Conservation (phyloP, 257 asterid species). For the Jacaranda mimosifolia region DNA sequence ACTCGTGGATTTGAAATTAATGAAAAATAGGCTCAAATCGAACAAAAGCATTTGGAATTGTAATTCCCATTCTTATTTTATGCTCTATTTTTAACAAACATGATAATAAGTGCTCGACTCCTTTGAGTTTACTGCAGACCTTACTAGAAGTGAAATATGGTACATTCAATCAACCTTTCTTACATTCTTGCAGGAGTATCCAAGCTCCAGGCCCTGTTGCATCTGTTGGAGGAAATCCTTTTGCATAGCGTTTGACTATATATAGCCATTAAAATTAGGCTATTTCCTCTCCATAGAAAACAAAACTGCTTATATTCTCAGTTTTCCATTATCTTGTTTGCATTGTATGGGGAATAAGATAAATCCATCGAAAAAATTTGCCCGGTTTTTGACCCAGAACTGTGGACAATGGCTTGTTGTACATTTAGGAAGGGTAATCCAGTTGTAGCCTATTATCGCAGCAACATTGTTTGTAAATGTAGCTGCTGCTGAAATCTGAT, state of each 20-base stretch:
- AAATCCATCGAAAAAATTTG: background rate
- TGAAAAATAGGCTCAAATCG: background rate
- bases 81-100: background rate
- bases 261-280: background rate
- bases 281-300: slow-evolving; percentile 3
- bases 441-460: background rate
- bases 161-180: background rate
- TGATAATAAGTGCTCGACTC: background rate
- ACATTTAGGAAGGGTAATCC: background rate
- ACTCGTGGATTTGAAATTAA: background rate
- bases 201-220: slow-evolving; percentile 40
- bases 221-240: slow-evolving; percentile 49
- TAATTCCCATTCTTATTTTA: too few species aligned
- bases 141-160: background rate
- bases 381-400: background rate
- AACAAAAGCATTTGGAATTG: background rate
- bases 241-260: slow-evolving; percentile 34
- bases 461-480: slow-evolving; percentile 20
- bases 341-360: slow-evolving; percentile 19
- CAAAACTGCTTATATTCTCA: slow-evolving; percentile 10
- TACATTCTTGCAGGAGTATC: slow-evolving; percentile 36
- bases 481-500: slow-evolving; percentile 22
- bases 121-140: background rate
- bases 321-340: slow-evolving; percentile 13
- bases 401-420: background rate